Base-by-base conservation (phyloP, 345 rosid genomes). In the Arabidopsis suecica region DNA sequence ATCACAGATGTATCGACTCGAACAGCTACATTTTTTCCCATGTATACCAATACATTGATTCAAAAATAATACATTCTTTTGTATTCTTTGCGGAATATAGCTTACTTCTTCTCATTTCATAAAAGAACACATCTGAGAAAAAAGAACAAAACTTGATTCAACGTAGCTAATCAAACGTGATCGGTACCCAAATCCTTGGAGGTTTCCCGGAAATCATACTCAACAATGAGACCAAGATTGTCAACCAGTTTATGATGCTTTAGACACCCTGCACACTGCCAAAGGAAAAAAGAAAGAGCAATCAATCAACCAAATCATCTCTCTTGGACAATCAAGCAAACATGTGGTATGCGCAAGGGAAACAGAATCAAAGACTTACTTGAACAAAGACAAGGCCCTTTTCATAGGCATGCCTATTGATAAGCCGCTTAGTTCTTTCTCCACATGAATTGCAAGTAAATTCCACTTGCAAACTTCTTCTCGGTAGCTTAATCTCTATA, bases 181-280 rank as follows among this genome's bases (percentile, higher is more conserved):
- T 87, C 89, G 0, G 74, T 62, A 79, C 61, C 75, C 60, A 51
- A 42, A 78, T 83, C 86, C 53, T 55, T 80, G 48, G 76, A 75
- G 54, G 72, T 79, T 49, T 90, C 85, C 23, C 83, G 81, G 64
- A 95, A 85, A 75, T 88, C 93, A 77, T 87, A 86, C 85, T 95
- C 97, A 67, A 88, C 82, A 38, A 90, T 76, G 69, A 87, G 92
- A 74, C 97, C 94, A 65, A 92, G 97, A 82, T 92, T 90, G 82
- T 95, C 99, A 18, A 83, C 94, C 57, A 92, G 78, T 75, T 92
- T 92, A 84, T 92, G 99, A 86, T 92, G 87, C 80, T 9, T 79
- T 28, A 88, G 88, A 80, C 99, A 90, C 53, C 97, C 97, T 80
- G 83, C 99, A 81, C 99, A 90, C 97, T 90, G 84, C 84, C 33